Percentiles rank a stretch among this genome's conserved stretches.
Evolutionary conservation across 345 rosid species (phyloP).

Genomic region (Atalantia buxifolia): DNA sequence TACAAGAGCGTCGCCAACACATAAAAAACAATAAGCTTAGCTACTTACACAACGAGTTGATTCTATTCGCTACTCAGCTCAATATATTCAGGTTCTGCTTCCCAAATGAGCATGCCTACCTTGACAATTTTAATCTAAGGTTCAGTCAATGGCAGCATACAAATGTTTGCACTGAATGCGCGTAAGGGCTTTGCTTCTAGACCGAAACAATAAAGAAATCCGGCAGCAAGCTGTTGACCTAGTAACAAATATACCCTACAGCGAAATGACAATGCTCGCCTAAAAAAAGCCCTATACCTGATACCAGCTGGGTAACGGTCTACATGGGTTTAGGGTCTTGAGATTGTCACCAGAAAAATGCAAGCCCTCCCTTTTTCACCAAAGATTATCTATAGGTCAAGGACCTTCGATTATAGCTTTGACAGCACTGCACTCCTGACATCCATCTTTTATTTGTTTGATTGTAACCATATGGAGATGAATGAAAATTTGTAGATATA

Average conservation of each 20-base stretch:
- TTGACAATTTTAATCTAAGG: neutral
- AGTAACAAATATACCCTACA: neutral
- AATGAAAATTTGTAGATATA: neutral
- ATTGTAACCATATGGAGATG: neutral
- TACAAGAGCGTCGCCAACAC: neutral
- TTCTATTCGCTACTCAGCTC: neutral
- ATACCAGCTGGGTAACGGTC: neutral
- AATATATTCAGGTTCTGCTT: neutral
- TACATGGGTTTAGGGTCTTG: neutral
- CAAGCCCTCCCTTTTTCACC: neutral
- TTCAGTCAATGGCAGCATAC: neutral
- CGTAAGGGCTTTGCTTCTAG: neutral
- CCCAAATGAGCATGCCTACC: neutral
- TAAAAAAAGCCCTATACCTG: neutral
- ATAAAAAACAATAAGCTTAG: neutral
- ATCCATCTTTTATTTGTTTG: neutral
- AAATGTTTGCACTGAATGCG: neutral
- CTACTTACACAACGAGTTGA: neutral
- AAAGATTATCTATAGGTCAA: neutral
- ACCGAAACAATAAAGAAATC: neutral
- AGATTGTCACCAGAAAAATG: neutral
- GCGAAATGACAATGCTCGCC: neutral
- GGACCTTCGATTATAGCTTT: neutral
- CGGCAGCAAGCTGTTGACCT: neutral
- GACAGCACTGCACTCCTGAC: neutral